These are phyloP conservation scores for Scalesia atractyloides DNA, from an alignment of 129 eudicot species.

Conservation along the genomic window DNA sequence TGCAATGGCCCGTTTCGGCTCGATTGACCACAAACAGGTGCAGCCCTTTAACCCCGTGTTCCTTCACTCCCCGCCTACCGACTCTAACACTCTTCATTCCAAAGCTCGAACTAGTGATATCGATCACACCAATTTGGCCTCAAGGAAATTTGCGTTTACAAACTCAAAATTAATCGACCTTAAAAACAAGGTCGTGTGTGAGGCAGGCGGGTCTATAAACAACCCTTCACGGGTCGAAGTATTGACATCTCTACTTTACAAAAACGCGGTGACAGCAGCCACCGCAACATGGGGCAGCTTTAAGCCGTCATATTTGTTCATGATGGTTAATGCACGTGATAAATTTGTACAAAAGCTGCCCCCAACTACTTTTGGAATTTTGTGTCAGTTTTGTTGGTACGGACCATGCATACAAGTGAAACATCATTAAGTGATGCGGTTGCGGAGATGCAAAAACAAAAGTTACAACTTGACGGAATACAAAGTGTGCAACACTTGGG, in stretches of 20 bases:
- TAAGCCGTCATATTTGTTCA: neutral
- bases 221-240: neutral
- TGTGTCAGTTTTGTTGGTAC: neutral
- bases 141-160: neutral
- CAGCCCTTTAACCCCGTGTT: neutral
- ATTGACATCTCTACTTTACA: slow-evolving; percentile 8
- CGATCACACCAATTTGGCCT: neutral
- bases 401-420: neutral
- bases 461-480: neutral
- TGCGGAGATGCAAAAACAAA: neutral
- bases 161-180: slow-evolving; percentile 2
- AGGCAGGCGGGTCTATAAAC: neutral
- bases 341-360: neutral
- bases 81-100: no score
- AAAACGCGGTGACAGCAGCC: slow-evolving; percentile 8
- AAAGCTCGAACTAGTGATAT: no score
- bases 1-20: neutral
- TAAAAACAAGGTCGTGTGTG: neutral
- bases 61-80: neutral
- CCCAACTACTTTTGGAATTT: neutral
- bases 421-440: neutral
- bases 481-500: neutral
- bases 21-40: neutral
- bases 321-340: neutral
- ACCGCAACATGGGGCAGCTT: neutral